Evolutionary conservation across 208 protist genomes (phyloP), one percentile per base, ranked within the genome.

Genomic region (Acanthamoeba lugdunensis): DNA sequence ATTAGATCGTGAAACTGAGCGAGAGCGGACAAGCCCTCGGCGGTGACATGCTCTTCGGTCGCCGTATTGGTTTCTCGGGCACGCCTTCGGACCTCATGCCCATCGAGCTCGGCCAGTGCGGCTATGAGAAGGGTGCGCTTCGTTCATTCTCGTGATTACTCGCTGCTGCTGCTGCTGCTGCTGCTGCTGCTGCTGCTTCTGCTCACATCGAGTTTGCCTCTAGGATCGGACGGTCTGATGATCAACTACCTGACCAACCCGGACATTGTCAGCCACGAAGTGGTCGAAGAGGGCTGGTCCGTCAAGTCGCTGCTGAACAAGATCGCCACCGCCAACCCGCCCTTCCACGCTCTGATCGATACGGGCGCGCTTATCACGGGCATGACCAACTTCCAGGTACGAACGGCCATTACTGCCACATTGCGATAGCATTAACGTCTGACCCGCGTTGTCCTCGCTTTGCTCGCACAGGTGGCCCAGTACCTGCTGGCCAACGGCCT

Each of bases 321-420:
- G 50, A 98, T 99, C 37, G 97, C 98, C 23, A 94, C 94, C 13
- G 94, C 96, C 71, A 84, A 96, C 28, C 97, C 97, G 50, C 96
- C 98, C 28, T 98, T 95, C 91, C 96, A 98, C 48, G 97, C 98
- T 16, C 98, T 99, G 94, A 99, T 99, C 69, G 98, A 99, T 95
- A 98, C 98, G 25, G 98, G 98, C 45, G 98, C 98, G 8, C 97
- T 99, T 67, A 99, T 99, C 95, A 99, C 98, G 41, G 98, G 98
- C 94, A 97, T 99, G 97, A 96, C 96, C 87, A 99, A 99, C 96
- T 95, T 97, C 93, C 96, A 98, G 58, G 85, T 73, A 69, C 14
- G n/a, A 8, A 56, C 52, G 52, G 11, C 52, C 8, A 56, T 56
- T 56, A 18, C 52, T 56, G 11, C 52, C 52, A 16, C 14, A 16